Evolutionary conservation across 1,139 yeast species (phyloP), one percentile per base, ranked within the genome.

Genomic region (Saccharomyces pastorianus): DNA sequence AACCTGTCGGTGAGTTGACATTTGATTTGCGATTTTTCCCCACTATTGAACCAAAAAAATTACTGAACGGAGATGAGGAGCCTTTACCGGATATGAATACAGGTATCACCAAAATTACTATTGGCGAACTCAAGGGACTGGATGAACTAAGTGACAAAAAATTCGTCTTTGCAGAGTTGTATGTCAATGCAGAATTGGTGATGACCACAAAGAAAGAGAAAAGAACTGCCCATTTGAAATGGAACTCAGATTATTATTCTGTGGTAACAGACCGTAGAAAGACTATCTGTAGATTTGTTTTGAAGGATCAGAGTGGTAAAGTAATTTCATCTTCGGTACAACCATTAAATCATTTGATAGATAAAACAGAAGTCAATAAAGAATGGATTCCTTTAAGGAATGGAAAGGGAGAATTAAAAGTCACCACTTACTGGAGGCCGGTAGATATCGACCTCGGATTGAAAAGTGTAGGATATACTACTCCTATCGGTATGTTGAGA

Each of bases 21-120:
- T 88, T 83, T 68, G 90, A 87, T 57, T 76, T 88, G 63, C 81
- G 83, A 59, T 88, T 80, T 74, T 83, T 84, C 78, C 95, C 95
- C 50, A 85, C 93, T 23, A 73, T 90, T 59, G 89, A 85, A 68
- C 85, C 95, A 38, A 78, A 81, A 54, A 79, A 78, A 60, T 79
- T 84, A 62, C 90, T 88, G 3, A 96, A 89, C 71, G 98, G 97
- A 53, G 86, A 95, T 8, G 76, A 79, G 51, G 85, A 82, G 61
- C 91, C 96, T 50, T 90, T 96, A 49, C 96, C 96, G 52, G 96
- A 90, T 62, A 81, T 89, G 70, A 90, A 89, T 71, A 88, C 97
- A 20, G 99, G 99, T 77, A 85, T 93, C 64, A 83, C 86, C 28
- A 80, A 84, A 64, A 70, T 86, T 29, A 53, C 58, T 13, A 53